Evolutionary conservation across 257 asterid species (phyloP), one percentile per base, ranked within the genome.

Genomic region (Solanum ossicruentum): DNA sequence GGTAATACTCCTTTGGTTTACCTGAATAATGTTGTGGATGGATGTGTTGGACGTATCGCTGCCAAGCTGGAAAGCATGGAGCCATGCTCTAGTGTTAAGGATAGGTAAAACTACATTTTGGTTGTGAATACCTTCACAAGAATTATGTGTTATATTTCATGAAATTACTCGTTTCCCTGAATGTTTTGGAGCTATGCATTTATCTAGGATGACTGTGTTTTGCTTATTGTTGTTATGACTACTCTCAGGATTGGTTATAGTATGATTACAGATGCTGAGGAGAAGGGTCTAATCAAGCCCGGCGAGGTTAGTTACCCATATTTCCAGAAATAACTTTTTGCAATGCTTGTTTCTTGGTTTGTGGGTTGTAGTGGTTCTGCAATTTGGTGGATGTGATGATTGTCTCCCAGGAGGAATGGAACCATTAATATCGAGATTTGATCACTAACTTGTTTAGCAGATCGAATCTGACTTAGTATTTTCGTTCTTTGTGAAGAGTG

Each of bases 51-150:
- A 13, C 98, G 97, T 80, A 88, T 96, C 54, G 99, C 99, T 26
- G 99, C 98, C 84, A 96, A 96, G 96, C 90, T 96, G 60, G 99
- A 96, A 88, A 90, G 93, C 15, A 97, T 97, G 99, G 98, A 95
- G 88, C 99, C 99, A 4, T 95, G 98, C 89, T 97, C 99, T 65
- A 97, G 98, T 85, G 99, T 97, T 83, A 97, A 96, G 95, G 99
- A 96, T 85, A 95, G 99, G 98, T 96, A 89, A 83, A 82, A n/a
- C 43, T 41, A 56, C 84, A 16, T 57, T 49, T 84, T 87, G 49
- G 17, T 43, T 87, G 36, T 58, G 26, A 49, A 21, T 75, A 49
- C 78, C 61, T 47, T 67, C 20, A 51, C 21, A 67, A 18, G 65
- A 66, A 32, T 83, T 17, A 26, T 23, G 9, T 23, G 57, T 65